Base-by-base conservation (phyloP, 805 yeast genomes). In the Starmerella geochares region DNA sequence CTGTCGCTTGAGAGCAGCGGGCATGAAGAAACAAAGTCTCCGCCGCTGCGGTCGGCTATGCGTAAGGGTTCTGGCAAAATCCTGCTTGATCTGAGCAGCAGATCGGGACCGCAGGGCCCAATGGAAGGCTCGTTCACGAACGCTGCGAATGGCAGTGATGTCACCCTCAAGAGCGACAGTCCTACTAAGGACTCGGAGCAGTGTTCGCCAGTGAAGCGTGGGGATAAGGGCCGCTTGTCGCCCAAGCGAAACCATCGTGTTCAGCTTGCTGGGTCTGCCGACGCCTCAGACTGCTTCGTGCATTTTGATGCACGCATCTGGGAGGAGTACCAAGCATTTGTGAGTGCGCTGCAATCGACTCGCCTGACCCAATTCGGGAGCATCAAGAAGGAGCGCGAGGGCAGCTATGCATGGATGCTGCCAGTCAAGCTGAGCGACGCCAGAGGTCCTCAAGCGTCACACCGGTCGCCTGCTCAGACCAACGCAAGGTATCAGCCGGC, bases 261-360 rank as follows among this genome's bases (percentile, higher is more conserved):
- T 14, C 44, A 40, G 24, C 23, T 40, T 27, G 44, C 44, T 4
- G 44, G 32, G 9, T 4, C 44, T 2, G 44, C 44, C 23, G 44
- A 40, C 24, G 32, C 44, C 3, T 40, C 44, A 6, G 44, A 44
- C 23, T 20, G 38, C 9, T 45, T 37, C 31, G 56, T 53, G 3
- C 49, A 53, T 37, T 51, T 50, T 25, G 56, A 53, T 27, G 47
- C 52, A 3, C 48, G 52, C 46, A 37, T 53, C 8, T 53, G 56
- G 56, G 29, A 27, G 24, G 48, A 47, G 19, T 53, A 53, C 37
- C 17, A 21, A 17, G 40, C 36, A 14, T 53, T 53, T 23, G 48
- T 53, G 21, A 32, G 21, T 8, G 50, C 50, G 8, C 32, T 50
- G 13, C 16, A 21, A 14, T 29, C 45, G 5, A 39, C 44, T 3